Evolutionary conservation across 2,329 filamentous ascomycete species (phyloP), one percentile per base, ranked within the genome.

Genomic region (Diaporthe vexans): DNA sequence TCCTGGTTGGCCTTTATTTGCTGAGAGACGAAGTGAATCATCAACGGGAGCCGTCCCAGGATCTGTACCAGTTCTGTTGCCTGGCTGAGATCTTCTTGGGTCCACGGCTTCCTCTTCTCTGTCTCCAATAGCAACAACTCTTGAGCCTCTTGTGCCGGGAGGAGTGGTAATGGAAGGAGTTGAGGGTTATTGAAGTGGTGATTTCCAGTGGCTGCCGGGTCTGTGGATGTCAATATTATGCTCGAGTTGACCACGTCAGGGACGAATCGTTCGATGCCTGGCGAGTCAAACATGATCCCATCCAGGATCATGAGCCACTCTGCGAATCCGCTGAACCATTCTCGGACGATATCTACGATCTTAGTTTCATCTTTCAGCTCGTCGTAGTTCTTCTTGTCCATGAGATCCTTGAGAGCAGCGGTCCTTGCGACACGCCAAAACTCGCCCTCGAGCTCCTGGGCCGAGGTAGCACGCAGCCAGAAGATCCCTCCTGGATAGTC

Each of bases 261-360:
- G n/a, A 94, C 89, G 76, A 92, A 93, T 51, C 87, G 83, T 63
- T 86, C 84, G 33, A 94, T 86, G 1, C 86, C 86, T 61, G 58
- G 58, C 4, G 90, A 86, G 65, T 90, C 88, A 74, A 93, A 92
- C 52, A 87, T 88, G 35, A 94, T 86, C 1, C 91, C 92, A 76
- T 94, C 92, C 52, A 94, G 87, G 1, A 94, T 86, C 37, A 94
- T 81, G 1, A 94, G 84, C 92, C 92, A 94, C 10, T 90, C 86
- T n/a, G 90, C 85, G 26, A 88, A 88, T 26, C 82, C 82, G 76
- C 90, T 89, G 57, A 94, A 86, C 92, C 92, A 94, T 29, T 84
- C 83, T 24, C 88, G 86, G 11, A 94, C 92, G 1, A 87, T 82
- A 26, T 86, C 85, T 13, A 93, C 87, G 78, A 91, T 90, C 40